Percentiles rank a stretch among this genome's conserved stretches.
Conservation (phyloP, 352 stramenopile genomes). For the Phytophthora pistaciae region DNA sequence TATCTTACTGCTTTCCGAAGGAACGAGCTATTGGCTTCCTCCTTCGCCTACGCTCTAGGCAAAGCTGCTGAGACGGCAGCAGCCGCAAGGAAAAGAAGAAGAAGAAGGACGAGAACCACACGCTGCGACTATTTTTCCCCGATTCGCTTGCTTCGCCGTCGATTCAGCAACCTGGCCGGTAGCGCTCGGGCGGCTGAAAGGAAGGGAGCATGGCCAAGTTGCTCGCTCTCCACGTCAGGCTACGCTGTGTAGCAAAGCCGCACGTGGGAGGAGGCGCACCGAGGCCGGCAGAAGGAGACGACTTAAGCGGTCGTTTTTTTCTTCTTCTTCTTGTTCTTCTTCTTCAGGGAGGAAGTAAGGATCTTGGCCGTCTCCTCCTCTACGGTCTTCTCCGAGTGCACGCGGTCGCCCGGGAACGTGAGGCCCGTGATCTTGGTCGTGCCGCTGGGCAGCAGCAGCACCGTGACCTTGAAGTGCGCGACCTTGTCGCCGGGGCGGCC, state of each 20-base stretch:
- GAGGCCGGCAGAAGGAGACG: slow-evolving; percentile 12
- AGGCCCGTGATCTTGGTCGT: slow-evolving; percentile 97
- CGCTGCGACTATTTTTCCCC: slow-evolving; percentile 29
- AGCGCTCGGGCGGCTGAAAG: slow-evolving; percentile 26
- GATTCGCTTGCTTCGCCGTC: slow-evolving; percentile 38
- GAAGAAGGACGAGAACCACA: slow-evolving; percentile 38
- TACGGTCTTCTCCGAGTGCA: slow-evolving; percentile 94
- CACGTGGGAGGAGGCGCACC: slow-evolving; percentile 1
- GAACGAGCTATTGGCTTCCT: slow-evolving; percentile 42
- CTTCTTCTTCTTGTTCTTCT: slow-evolving; percentile 98
- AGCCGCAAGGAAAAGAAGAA: slow-evolving; percentile 43
- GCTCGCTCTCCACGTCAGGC: slow-evolving; percentile 11
- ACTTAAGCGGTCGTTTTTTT: slow-evolving; percentile 62
- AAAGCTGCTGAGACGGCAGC: slow-evolving; percentile 33
- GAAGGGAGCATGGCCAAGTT: slow-evolving; percentile 29
- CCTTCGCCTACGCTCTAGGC: slow-evolving; percentile 35
- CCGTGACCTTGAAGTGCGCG: slow-evolving; percentile 99
- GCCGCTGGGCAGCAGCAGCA: slow-evolving; percentile 97
- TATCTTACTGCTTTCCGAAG: slow-evolving; percentile 62
- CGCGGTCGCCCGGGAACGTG: slow-evolving; percentile 87
- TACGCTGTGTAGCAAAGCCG: background rate
- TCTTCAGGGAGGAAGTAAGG: slow-evolving; percentile 93
- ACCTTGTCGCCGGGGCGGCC: slow-evolving; percentile 96
- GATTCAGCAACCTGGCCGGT: slow-evolving; percentile 24
- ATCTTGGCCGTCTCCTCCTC: slow-evolving; percentile 94